These are phyloP conservation scores for Metschnikowia colocasiae DNA, from an alignment of 805 yeast genomes.

Conservation along the genomic window DNA sequence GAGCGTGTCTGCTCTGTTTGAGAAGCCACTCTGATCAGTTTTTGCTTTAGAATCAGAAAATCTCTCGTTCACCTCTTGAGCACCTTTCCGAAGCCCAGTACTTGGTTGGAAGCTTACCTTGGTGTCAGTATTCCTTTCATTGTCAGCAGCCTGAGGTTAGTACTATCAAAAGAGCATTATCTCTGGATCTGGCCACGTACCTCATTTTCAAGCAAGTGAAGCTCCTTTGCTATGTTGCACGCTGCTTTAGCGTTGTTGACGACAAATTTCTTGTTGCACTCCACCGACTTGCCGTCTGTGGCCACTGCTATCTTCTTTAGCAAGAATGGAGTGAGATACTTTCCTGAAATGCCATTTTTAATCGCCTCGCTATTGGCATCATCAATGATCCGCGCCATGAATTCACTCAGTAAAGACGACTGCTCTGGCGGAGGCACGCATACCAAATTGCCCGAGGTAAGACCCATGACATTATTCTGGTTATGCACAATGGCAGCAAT, in stretches of 20 bases:
- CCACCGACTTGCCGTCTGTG: conserved; percentile 69
- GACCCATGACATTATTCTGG: conserved; percentile 41
- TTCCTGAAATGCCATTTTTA: conserved; percentile 55
- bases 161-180: not conserved
- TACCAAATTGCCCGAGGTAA: conserved; percentile 67
- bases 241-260: conserved; percentile 71
- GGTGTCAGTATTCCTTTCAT: not conserved
- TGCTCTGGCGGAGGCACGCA: conserved; percentile 79
- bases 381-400: conserved; percentile 54
- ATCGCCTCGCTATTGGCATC: conserved; percentile 58
- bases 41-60: not conserved
- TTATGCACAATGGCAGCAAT: conserved; percentile 62
- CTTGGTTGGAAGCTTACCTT: not conserved
- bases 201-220: conserved; percentile 20
- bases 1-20: conserved; percentile 27
- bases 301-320: conserved; percentile 58
- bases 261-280: conserved; percentile 71
- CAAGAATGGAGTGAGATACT: conserved; percentile 75
- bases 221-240: conserved; percentile 58
- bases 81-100: not conserved
- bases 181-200: not conserved
- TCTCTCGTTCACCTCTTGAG: not conserved
- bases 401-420: conserved; percentile 51
- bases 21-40: not conserved
- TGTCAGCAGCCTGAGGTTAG: conserved; percentile 1